A percentile compares a stretch with the other conserved stretches of the same genome.
Conservation (phyloP, 495 filamentous ascomycete genomes). For the Amniculicola lignicola region DNA sequence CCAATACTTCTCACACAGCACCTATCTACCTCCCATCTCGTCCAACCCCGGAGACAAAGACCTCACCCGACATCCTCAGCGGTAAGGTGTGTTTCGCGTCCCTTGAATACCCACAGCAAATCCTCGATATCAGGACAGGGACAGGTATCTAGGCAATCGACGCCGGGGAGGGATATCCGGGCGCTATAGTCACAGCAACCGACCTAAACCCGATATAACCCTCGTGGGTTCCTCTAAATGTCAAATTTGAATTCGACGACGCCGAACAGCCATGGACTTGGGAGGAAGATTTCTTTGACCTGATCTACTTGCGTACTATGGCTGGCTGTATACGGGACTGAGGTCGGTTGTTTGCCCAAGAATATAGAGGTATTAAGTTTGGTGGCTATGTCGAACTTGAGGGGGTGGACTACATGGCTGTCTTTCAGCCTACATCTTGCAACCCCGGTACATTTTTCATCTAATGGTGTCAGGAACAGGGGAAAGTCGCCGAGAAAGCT, state of each 20-base stretch:
- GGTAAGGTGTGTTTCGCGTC: slow-evolving; percentile 6
- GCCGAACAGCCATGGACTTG: slow-evolving; percentile 19
- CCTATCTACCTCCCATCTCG: no score
- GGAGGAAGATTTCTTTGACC: slow-evolving; percentile 7
- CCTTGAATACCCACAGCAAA: slow-evolving; percentile 3
- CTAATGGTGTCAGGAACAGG: slow-evolving; percentile 13
- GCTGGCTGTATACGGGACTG: slow-evolving; percentile 17
- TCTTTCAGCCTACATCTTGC: slow-evolving; percentile 9
- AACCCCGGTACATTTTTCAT: slow-evolving; percentile 4
- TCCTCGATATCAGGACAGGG: slow-evolving; percentile 18
- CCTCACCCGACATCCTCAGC: no score
- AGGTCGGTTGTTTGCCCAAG: slow-evolving; percentile 3
- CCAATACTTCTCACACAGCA: no score
- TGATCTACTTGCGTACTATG: slow-evolving; percentile 18
- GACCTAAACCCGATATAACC: slow-evolving; percentile 20
- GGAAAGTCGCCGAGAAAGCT: slow-evolving; percentile 8
- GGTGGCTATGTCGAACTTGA: slow-evolving; percentile 21
- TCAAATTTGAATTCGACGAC: slow-evolving; percentile 23
- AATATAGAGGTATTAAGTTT: slow-evolving; percentile 12
- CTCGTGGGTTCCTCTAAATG: slow-evolving; percentile 13
- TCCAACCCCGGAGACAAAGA: no score
- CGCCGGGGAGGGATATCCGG: slow-evolving; percentile 12
- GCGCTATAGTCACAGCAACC: slow-evolving; percentile 8
- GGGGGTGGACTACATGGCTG: slow-evolving; percentile 24
- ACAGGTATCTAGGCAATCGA: slow-evolving; percentile 23